A percentile compares a stretch with the other conserved stretches of the same genome.
Conservation (phyloP, 305 asterid species). For the Solanum aculeatissimum region DNA sequence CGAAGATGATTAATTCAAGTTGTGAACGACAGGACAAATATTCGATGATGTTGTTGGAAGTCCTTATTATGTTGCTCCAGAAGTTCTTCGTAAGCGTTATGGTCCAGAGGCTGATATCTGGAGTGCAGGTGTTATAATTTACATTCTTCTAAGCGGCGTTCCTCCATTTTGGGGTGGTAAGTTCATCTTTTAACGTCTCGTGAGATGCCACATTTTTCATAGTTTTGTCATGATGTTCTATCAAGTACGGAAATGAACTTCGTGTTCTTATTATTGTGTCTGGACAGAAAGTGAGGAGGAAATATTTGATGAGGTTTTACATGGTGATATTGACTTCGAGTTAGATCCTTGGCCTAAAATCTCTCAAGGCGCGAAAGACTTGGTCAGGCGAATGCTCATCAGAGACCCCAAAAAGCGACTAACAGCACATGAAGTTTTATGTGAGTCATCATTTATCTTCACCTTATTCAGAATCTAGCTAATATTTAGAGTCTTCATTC, state of each 20-base stretch:
- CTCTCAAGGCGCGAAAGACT: constrained; percentile 59
- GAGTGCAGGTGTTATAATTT: constrained; percentile 70
- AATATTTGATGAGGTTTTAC: constrained; percentile 46
- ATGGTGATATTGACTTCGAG: constrained; percentile 40
- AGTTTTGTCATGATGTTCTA: not conserved
- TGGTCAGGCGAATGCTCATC: constrained; percentile 47
- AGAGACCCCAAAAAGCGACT: constrained; percentile 50
- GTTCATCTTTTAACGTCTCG: not conserved
- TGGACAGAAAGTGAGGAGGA: constrained; percentile 44
- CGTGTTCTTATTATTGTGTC: not conserved
- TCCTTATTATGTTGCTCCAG: constrained; percentile 74
- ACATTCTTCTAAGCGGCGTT: constrained; percentile 50
- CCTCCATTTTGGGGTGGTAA: constrained; percentile 82
- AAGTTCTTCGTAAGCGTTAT: constrained; percentile 44
- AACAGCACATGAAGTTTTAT: constrained; percentile 58
- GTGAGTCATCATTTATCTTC: constrained; percentile 24
- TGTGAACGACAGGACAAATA: constrained; percentile 27
- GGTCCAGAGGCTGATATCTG: constrained; percentile 61
- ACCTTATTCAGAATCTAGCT: not conserved
- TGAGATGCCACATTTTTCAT: not conserved
- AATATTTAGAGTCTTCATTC: not conserved
- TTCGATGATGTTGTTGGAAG: constrained; percentile 61
- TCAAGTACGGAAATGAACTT: not conserved
- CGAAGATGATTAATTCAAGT: not conserved
- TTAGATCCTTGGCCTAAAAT: constrained; percentile 62